A percentile compares a stretch with the other conserved stretches of the same genome.
These are phyloP conservation scores for Aegilops tauschii DNA, from an alignment of 176 grass and related monocot genomes.

Conservation along the genomic window DNA sequence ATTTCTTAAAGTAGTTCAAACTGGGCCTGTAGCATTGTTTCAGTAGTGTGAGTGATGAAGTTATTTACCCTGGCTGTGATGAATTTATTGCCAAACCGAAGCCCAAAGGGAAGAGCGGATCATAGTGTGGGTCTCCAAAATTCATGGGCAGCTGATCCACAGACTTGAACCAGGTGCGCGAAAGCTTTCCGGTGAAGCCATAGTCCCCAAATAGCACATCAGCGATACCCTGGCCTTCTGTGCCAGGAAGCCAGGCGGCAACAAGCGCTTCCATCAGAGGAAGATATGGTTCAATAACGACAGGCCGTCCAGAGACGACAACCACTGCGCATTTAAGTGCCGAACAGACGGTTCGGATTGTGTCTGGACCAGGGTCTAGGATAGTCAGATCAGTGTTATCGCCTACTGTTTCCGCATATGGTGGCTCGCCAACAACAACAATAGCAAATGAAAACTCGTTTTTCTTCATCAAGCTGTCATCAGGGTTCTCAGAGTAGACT, in stretches of 20 bases:
- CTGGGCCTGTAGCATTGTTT: too few species aligned
- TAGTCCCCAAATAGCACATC: conserved; percentile 93
- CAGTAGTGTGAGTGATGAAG: not conserved
- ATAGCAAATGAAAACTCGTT: conserved; percentile 73
- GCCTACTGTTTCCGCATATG: conserved; percentile 76
- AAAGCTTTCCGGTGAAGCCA: conserved; percentile 71
- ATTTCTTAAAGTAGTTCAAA: not conserved
- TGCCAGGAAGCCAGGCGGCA: conserved; percentile 92
- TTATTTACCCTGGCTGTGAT: conserved; percentile 51
- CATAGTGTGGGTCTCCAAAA: conserved; percentile 68
- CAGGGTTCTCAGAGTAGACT: conserved; percentile 70
- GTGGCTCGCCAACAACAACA: conserved; percentile 72
- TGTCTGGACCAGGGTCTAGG: conserved; percentile 77
- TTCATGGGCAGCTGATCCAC: conserved; percentile 92
- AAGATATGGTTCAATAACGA: conserved; percentile 80
- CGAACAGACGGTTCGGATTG: conserved; percentile 68
- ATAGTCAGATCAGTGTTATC: conserved; percentile 74
- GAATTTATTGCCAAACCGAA: conserved; percentile 73
- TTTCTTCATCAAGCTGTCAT: conserved; percentile 70
- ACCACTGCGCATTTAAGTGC: conserved; percentile 73
- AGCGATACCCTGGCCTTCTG: conserved; percentile 78
- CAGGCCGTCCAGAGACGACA: conserved; percentile 75
- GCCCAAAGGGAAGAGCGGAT: conserved; percentile 83
- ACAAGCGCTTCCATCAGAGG: conserved; percentile 80
- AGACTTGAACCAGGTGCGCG: conserved; percentile 79